These are phyloP conservation scores for Rhododendron simsii DNA, from an alignment of 148 eudicot genomes.

Conservation along the genomic window DNA sequence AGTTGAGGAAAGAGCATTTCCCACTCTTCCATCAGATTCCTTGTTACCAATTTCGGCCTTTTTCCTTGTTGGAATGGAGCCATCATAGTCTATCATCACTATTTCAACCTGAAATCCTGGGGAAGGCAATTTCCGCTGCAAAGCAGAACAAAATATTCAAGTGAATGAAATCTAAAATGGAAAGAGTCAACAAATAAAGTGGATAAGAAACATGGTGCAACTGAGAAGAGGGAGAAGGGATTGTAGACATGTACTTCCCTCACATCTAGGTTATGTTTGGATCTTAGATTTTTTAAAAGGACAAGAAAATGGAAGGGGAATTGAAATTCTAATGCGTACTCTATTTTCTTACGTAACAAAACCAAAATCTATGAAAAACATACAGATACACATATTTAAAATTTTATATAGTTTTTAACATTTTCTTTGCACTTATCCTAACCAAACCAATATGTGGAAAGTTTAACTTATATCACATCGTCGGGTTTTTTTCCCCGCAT, in stretches of 20 bases:
- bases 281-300: background rate
- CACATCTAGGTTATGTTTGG: background rate
- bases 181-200: background rate
- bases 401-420: background rate
- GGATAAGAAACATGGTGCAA: background rate
- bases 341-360: background rate
- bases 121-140: constrained; percentile 80
- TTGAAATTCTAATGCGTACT: background rate
- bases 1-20: constrained; percentile 25
- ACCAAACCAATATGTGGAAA: background rate
- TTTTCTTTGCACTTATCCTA: background rate
- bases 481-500: background rate
- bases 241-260: background rate
- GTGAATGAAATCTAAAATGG: constrained; percentile 1
- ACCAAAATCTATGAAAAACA: background rate
- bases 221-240: background rate
- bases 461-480: background rate
- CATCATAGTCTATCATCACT: constrained; percentile 79
- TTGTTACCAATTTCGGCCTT: constrained; percentile 23
- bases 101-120: constrained; percentile 83
- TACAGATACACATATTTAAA: background rate
- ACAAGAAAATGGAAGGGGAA: background rate
- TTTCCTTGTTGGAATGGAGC: constrained; percentile 34
- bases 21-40: constrained; percentile 26
- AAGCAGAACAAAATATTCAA: background rate